phyloP scores from a whole-genome alignment of 345 rosid genomes.

The Arabis hirsuta region DNA sequence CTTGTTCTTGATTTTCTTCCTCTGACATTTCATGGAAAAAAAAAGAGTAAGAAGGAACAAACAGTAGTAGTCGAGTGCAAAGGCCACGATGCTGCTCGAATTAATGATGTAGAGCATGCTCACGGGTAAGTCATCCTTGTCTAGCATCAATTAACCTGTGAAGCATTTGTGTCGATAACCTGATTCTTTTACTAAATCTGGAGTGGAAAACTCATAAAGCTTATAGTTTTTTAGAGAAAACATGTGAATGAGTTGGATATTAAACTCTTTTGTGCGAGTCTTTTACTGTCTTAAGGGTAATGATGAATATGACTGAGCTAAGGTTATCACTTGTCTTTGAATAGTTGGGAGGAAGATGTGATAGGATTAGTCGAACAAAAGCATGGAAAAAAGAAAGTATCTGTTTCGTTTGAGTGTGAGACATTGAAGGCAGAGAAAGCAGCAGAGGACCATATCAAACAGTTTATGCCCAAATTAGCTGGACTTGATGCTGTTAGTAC shows the following conservation, averaged over 20 bases:
- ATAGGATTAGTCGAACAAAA: conserved; percentile 68
- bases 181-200: background rate
- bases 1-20: background rate
- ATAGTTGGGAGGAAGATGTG: conserved; percentile 86
- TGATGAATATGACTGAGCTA: conserved; percentile 10
- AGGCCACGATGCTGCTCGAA: conserved; percentile 95
- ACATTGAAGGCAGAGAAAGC: conserved; percentile 89
- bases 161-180: background rate
- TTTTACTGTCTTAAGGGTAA: background rate
- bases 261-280: background rate
- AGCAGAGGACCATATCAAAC: conserved; percentile 85
- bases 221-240: background rate
- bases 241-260: conserved; percentile 5
- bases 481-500: conserved; percentile 89
- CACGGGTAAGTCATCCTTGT: conserved; percentile 65
- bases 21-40: background rate
- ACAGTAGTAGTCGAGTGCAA: conserved; percentile 81
- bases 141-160: background rate
- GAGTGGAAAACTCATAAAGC: background rate
- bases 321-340: conserved; percentile 8
- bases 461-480: conserved; percentile 84
- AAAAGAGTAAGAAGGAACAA: conserved; percentile 74
- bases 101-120: conserved; percentile 72
- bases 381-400: conserved; percentile 65
- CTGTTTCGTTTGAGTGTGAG: conserved; percentile 79